These are phyloP conservation scores for Penicillium roqueforti DNA, from an alignment of 495 filamentous ascomycete species.

Conservation along the genomic window DNA sequence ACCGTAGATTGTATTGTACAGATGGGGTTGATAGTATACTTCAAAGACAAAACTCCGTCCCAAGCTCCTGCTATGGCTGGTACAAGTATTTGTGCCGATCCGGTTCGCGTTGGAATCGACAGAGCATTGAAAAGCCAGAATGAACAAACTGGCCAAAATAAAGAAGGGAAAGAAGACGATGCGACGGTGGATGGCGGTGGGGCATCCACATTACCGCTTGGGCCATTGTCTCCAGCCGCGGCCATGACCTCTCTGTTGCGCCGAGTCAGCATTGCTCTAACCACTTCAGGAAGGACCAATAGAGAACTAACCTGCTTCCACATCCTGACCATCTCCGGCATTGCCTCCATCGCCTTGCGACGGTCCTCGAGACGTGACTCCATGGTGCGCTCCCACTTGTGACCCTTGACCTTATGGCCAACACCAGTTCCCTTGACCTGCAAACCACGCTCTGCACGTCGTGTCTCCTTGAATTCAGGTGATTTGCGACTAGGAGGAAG, in stretches of 20 bases:
- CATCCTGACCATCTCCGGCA: constrained; percentile 82
- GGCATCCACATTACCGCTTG: constrained; percentile 40
- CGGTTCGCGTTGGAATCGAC: constrained; percentile 10
- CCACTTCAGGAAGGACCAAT: neutral
- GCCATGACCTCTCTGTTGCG: constrained; percentile 70
- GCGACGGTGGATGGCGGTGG: neutral
- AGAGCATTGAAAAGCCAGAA: constrained; percentile 27
- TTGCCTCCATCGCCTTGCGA: constrained; percentile 86
- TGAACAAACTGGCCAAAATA: constrained; percentile 9
- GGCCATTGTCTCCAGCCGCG: constrained; percentile 91
- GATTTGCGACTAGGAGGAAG: constrained; percentile 75
- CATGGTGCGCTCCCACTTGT: constrained; percentile 85
- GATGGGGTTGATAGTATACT: constrained; percentile 16
- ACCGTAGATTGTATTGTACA: constrained; percentile 23
- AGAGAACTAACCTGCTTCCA: constrained; percentile 79
- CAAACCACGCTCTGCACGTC: constrained; percentile 67
- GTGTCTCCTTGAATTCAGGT: constrained; percentile 60
- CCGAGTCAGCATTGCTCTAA: constrained; percentile 20
- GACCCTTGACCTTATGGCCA: constrained; percentile 91
- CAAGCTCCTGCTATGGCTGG: constrained; percentile 31
- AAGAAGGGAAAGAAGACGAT: constrained; percentile 15
- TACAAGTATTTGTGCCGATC: constrained; percentile 21
- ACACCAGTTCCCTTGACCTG: constrained; percentile 85
- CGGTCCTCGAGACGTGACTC: constrained; percentile 78
- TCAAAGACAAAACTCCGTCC: constrained; percentile 30